Evolutionary conservation across 805 yeast genomes (phyloP).

Genomic region (Wickerhamomyces tratensis): DNA sequence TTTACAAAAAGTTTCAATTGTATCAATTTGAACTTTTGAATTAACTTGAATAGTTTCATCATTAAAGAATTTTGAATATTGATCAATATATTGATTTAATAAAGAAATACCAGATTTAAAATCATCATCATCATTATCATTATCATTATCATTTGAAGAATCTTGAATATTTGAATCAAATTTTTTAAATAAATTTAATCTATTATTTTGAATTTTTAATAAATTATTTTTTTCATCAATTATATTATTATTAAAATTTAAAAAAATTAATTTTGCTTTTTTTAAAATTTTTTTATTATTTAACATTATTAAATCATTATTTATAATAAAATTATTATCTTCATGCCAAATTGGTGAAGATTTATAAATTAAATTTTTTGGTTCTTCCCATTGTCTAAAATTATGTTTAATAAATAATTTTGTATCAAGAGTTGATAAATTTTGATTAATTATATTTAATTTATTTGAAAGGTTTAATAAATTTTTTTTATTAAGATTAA

Average conservation of each 20-base stretch:
- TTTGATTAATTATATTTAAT: constrained; percentile 52
- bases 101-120: constrained; percentile 24
- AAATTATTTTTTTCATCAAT: constrained; percentile 21
- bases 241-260: constrained; percentile 19
- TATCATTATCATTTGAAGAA: too few relatives aligned
- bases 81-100: constrained; percentile 39
- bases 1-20: constrained; percentile 78
- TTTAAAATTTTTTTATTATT: constrained; percentile 45
- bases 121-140: too few relatives aligned
- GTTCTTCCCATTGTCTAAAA: constrained; percentile 68
- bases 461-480: constrained; percentile 35
- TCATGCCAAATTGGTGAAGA: constrained; percentile 97
- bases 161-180: constrained; percentile 37
- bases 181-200: constrained; percentile 25
- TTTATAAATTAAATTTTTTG: constrained; percentile 71
- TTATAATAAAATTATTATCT: constrained; percentile 64
- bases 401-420: constrained; percentile 93
- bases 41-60: constrained; percentile 68
- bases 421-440: constrained; percentile 66
- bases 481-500: constrained; percentile 34
- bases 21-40: constrained; percentile 82
- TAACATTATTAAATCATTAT: constrained; percentile 46
- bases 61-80: constrained; percentile 53
- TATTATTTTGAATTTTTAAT: constrained; percentile 20
- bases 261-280: constrained; percentile 22